phyloP scores from a whole-genome alignment of 106 monocot genomes.

The Phalaenopsis equestris region DNA sequence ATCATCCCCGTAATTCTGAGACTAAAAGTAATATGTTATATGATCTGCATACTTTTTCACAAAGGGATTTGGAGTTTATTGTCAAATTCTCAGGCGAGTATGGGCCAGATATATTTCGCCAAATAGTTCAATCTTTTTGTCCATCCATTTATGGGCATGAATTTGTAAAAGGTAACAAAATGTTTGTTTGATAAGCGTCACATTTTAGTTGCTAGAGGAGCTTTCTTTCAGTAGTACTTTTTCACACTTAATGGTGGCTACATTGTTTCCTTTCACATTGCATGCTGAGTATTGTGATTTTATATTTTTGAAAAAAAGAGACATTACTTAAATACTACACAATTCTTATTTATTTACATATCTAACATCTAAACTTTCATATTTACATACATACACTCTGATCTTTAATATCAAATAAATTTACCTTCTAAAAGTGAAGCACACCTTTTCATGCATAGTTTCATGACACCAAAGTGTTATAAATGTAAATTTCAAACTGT shows the following conservation, averaged over 20 bases:
- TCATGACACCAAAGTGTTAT: no score
- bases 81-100: conserved; percentile 82
- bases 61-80: conserved; percentile 86
- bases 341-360: no score
- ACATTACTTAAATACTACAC: no score
- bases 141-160: conserved; percentile 99
- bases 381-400: no score
- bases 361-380: no score
- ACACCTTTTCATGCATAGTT: no score
- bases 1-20: conserved; percentile 24
- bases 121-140: conserved; percentile 87
- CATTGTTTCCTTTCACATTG: neutral
- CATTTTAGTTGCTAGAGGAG: neutral
- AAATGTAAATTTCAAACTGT: no score
- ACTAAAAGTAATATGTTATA: conserved; percentile 21
- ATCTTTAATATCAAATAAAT: no score
- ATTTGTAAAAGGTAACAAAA: conserved; percentile 80
- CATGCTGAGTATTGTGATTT: neutral
- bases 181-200: neutral
- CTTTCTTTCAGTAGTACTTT: neutral
- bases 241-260: neutral
- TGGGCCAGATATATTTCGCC: conserved; percentile 87
- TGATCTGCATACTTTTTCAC: conserved; percentile 70
- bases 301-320: no score
- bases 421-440: no score